phyloP scores from a whole-genome alignment of 2,329 filamentous ascomycete species.

The Cryphonectria carpinicola region DNA sequence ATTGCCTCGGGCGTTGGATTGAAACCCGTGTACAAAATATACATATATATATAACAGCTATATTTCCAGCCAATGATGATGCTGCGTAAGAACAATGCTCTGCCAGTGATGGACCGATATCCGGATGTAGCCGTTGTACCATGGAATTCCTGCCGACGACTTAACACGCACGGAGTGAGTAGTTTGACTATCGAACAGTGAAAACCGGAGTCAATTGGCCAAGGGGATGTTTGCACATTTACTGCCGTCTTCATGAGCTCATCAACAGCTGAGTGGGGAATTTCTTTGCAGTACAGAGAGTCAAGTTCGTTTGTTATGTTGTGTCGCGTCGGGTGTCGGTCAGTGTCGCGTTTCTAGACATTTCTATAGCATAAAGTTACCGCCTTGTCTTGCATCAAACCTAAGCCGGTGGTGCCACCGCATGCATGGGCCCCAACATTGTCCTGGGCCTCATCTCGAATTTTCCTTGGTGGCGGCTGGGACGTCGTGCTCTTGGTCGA shows the following conservation, averaged over 20 bases:
- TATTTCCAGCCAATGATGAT: neutral
- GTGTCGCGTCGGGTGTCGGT: slow-evolving; percentile 9
- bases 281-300: neutral
- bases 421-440: neutral
- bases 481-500: neutral
- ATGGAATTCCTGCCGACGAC: neutral
- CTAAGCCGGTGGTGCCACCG: neutral
- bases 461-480: neutral
- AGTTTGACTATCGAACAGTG: neutral
- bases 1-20: slow-evolving; percentile 25
- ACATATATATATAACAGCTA: neutral
- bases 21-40: neutral
- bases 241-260: neutral
- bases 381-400: neutral
- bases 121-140: neutral
- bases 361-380: neutral
- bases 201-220: neutral
- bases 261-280: neutral
- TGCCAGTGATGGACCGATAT: neutral
- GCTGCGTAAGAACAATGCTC: neutral
- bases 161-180: neutral
- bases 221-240: neutral
- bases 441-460: neutral
- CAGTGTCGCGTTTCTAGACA: slow-evolving; percentile 10
- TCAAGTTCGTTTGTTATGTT: neutral